Percentiles rank a stretch among this genome's conserved stretches.
Conservation (phyloP, 208 protist species). For the Leishmania amazonensis region DNA sequence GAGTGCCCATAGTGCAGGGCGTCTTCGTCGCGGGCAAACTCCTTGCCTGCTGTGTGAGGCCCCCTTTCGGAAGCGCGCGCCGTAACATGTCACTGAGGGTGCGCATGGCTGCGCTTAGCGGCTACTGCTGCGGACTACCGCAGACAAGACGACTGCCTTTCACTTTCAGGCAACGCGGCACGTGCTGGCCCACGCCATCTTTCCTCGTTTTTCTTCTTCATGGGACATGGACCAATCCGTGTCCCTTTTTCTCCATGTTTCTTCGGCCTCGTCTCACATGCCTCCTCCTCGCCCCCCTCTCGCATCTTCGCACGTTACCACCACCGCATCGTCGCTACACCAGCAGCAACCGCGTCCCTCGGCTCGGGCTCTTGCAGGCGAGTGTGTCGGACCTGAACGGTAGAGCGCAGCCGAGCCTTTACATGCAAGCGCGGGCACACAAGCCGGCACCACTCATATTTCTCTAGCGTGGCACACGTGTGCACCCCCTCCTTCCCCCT, state of each 20-base stretch:
- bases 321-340: neutral
- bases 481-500: slow-evolving; percentile 3
- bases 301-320: neutral
- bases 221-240: neutral
- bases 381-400: neutral
- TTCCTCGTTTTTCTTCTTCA: neutral
- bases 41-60: neutral
- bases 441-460: neutral
- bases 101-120: neutral
- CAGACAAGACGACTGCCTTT: neutral
- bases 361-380: neutral
- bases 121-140: neutral
- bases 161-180: neutral
- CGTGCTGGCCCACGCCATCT: neutral
- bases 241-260: neutral
- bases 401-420: neutral
- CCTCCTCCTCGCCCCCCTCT: neutral
- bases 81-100: neutral
- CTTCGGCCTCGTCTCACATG: neutral
- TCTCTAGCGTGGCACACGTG: neutral
- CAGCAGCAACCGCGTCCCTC: neutral
- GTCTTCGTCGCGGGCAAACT: neutral
- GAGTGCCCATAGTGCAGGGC: neutral
- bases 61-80: neutral
- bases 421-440: neutral